Percentiles rank a stretch among this genome's conserved stretches.
Evolutionary conservation across 495 filamentous ascomycete genomes (phyloP).

Genomic region (Xylaria grammica): DNA sequence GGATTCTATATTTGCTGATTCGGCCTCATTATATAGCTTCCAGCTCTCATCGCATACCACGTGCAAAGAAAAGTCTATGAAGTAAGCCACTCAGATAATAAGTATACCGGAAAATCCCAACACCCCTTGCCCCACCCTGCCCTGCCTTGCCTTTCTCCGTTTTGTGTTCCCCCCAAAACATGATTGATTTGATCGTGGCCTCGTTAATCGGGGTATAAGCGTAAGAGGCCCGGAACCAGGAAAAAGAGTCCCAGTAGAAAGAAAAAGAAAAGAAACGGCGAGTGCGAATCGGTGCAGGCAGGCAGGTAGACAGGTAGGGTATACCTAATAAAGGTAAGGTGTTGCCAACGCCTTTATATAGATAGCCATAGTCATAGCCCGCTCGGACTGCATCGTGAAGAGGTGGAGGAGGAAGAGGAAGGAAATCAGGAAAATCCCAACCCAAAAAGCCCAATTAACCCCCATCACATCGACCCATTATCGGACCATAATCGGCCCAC

Average conservation of each 20-base stretch:
- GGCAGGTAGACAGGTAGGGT: too few relatives aligned
- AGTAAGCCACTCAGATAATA: too few relatives aligned
- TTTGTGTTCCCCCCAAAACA: neutral
- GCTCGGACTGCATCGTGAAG: neutral
- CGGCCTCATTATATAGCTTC: neutral
- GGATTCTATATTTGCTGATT: neutral
- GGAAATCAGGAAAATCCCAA: slow-evolving; percentile 3
- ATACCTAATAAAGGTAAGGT: neutral
- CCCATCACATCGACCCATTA: slow-evolving; percentile 12
- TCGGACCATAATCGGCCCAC: slow-evolving; percentile 20
- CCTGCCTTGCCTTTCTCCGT: neutral
- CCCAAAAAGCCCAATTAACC: slow-evolving; percentile 13
- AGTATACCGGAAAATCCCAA: too few relatives aligned
- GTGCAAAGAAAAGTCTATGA: neutral
- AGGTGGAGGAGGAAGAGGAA: neutral
- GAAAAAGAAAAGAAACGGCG: neutral
- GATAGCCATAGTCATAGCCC: neutral
- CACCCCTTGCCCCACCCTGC: too few relatives aligned
- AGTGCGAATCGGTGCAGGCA: neutral
- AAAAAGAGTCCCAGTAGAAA: too few relatives aligned
- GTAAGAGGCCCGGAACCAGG: slow-evolving; percentile 10
- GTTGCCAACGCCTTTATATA: too few relatives aligned
- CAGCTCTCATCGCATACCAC: too few relatives aligned
- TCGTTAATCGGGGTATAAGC: slow-evolving; percentile 14
- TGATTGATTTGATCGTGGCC: neutral